These are phyloP conservation scores for Corchorus capsularis DNA, from an alignment of 345 rosid species.

Conservation along the genomic window DNA sequence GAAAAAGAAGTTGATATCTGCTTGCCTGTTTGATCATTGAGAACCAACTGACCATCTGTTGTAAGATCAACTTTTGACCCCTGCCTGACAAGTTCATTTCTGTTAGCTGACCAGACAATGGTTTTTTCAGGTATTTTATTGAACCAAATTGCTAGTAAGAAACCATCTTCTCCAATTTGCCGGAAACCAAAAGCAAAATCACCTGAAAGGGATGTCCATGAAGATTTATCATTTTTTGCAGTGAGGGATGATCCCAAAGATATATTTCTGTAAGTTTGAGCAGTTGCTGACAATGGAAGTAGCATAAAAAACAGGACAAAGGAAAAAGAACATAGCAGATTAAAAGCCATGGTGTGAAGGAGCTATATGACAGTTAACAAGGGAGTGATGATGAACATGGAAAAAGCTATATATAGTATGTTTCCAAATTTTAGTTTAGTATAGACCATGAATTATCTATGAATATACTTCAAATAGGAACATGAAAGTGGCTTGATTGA, in stretches of 20 bases:
- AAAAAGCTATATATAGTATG: too few relatives aligned
- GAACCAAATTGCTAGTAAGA: conserved; percentile 44
- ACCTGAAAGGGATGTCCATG: conserved; percentile 48
- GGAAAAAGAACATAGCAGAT: background rate
- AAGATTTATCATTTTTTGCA: conserved; percentile 23
- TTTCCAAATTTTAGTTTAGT: too few relatives aligned
- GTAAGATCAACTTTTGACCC: conserved; percentile 50
- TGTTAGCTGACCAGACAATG: conserved; percentile 54
- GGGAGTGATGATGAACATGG: too few relatives aligned
- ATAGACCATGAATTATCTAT: too few relatives aligned
- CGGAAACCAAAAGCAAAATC: conserved; percentile 59
- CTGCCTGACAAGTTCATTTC: conserved; percentile 23
- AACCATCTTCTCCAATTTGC: conserved; percentile 21
- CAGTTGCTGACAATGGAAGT: conserved; percentile 19
- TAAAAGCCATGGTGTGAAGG: conserved; percentile 36
- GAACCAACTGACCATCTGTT: conserved; percentile 35
- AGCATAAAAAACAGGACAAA: conserved; percentile 14
- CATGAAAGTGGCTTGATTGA: too few relatives aligned
- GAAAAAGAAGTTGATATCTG: conserved; percentile 31
- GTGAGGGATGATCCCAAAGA: conserved; percentile 32
- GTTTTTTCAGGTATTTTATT: conserved; percentile 43
- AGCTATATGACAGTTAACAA: too few relatives aligned
- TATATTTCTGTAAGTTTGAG: conserved; percentile 30
- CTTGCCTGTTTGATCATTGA: conserved; percentile 34
- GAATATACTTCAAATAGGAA: too few relatives aligned